Percentiles rank a stretch among this genome's conserved stretches.
These are phyloP conservation scores for Cytospora leucostoma DNA, from an alignment of 2,329 filamentous ascomycete species.

Conservation along the genomic window DNA sequence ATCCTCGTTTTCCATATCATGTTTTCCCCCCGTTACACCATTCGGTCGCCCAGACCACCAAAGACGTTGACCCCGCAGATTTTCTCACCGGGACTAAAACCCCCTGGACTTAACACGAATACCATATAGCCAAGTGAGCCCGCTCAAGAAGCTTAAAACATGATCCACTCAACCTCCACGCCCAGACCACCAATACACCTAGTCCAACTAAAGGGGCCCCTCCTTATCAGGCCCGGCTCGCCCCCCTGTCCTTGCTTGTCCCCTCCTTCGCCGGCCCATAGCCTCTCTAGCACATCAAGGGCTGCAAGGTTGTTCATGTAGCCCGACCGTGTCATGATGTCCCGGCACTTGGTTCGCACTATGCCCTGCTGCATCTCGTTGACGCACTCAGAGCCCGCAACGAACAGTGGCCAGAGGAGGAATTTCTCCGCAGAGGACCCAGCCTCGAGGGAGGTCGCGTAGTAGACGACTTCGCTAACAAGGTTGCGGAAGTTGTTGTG, in stretches of 20 bases:
- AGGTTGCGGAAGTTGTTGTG: conserved; percentile 80
- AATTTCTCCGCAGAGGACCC: conserved; percentile 80
- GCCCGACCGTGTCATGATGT: conserved; percentile 84
- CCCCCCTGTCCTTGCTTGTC: conserved; percentile 39
- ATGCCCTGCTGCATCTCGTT: conserved; percentile 76
- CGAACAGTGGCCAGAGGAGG: conserved; percentile 89
- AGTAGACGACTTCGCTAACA: conserved; percentile 79
- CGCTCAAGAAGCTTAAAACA: conserved; percentile 50
- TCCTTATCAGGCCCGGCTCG: conserved; percentile 41
- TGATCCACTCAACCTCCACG: conserved; percentile 66
- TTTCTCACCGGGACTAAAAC: not conserved
- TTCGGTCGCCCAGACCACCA: not conserved
- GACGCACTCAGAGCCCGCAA: conserved; percentile 86
- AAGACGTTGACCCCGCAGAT: not conserved
- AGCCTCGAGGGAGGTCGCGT: conserved; percentile 76
- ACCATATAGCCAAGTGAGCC: not conserved
- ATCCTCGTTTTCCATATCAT: not conserved
- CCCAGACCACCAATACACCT: conserved; percentile 58
- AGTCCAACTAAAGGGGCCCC: conserved; percentile 60
- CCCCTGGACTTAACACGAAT: not conserved
- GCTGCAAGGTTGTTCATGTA: conserved; percentile 93
- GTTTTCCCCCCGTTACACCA: not conserved
- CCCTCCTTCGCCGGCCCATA: conserved; percentile 67
- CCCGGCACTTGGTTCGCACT: conserved; percentile 77
- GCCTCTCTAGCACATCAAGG: conserved; percentile 79